phyloP scores from a whole-genome alignment of 2,329 filamentous ascomycete species.

The Cadophora sp. region DNA sequence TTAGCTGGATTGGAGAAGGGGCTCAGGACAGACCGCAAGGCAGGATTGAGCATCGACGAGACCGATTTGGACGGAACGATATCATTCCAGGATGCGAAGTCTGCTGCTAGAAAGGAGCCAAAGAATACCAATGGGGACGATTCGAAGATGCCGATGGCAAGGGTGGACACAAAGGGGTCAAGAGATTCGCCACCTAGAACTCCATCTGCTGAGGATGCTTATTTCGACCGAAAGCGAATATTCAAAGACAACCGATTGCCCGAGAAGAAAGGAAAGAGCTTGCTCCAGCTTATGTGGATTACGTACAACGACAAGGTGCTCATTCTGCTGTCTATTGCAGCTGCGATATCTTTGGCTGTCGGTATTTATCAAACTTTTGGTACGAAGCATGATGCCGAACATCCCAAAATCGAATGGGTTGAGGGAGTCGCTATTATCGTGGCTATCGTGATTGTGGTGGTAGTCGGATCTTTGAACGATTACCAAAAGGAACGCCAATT shows the following conservation, averaged over 20 bases:
- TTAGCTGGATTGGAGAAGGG: constrained; percentile 76
- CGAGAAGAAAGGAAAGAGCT: constrained; percentile 71
- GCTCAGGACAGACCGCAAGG: constrained; percentile 66
- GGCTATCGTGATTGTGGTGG: constrained; percentile 77
- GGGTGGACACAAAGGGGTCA: constrained; percentile 32
- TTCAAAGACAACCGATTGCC: constrained; percentile 74
- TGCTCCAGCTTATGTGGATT: constrained; percentile 76
- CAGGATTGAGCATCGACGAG: constrained; percentile 76
- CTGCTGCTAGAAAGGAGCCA: constrained; percentile 37
- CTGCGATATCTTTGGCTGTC: constrained; percentile 75
- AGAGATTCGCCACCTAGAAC: constrained; percentile 14
- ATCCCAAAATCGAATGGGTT: constrained; percentile 74
- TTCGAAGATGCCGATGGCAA: constrained; percentile 21
- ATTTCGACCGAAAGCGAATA: constrained; percentile 70
- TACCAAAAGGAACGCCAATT: constrained; percentile 85
- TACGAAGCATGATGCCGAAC: constrained; percentile 54
- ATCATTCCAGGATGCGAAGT: constrained; percentile 67
- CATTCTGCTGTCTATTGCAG: constrained; percentile 73
- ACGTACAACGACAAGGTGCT: constrained; percentile 84
- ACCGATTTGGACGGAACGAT: constrained; percentile 66
- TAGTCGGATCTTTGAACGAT: constrained; percentile 80
- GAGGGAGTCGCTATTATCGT: constrained; percentile 82
- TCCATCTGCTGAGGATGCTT: constrained; percentile 45
- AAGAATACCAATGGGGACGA: constrained; percentile 15
- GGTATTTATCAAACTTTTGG: constrained; percentile 77